These are phyloP conservation scores for Ligustrum vulgare DNA, from an alignment of 257 asterid genomes.

Conservation along the genomic window DNA sequence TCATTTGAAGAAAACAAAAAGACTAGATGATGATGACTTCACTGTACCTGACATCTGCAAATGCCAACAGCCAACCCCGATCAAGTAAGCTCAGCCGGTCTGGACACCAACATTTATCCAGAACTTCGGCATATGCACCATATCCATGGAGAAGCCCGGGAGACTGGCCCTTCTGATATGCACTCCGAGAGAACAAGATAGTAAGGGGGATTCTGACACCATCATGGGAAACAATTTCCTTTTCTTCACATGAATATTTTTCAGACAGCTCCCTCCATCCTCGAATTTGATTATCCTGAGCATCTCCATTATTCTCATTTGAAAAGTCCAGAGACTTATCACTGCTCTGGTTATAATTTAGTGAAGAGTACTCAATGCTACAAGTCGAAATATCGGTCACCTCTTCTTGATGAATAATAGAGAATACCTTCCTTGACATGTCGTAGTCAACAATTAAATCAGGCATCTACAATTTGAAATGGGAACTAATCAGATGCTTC, in stretches of 20 bases:
- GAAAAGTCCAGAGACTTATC: constrained; percentile 24
- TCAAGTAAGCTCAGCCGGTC: constrained; percentile 84
- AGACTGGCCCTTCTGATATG: constrained; percentile 59
- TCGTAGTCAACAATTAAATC: constrained; percentile 88
- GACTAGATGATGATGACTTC: constrained; percentile 3
- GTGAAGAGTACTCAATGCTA: constrained; percentile 15
- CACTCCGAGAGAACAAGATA: constrained; percentile 54
- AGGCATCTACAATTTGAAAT: constrained; percentile 63
- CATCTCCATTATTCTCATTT: constrained; percentile 25
- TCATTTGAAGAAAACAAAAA: not conserved
- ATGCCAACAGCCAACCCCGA: constrained; percentile 92
- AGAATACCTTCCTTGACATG: constrained; percentile 54
- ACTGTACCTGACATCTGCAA: constrained; percentile 86
- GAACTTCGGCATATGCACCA: constrained; percentile 84
- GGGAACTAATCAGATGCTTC: not conserved
- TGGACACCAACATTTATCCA: constrained; percentile 90
- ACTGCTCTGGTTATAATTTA: constrained; percentile 6
- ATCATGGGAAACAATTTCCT: constrained; percentile 70
- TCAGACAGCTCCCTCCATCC: constrained; percentile 52
- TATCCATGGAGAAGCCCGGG: constrained; percentile 92
- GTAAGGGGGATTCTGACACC: constrained; percentile 77
- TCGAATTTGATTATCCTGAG: constrained; percentile 25
- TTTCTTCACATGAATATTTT: constrained; percentile 59
- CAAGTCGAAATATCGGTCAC: constrained; percentile 37
- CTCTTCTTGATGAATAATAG: constrained; percentile 77